These are phyloP conservation scores for Candida odintsovae DNA, from an alignment of 805 yeast species.

Conservation along the genomic window DNA sequence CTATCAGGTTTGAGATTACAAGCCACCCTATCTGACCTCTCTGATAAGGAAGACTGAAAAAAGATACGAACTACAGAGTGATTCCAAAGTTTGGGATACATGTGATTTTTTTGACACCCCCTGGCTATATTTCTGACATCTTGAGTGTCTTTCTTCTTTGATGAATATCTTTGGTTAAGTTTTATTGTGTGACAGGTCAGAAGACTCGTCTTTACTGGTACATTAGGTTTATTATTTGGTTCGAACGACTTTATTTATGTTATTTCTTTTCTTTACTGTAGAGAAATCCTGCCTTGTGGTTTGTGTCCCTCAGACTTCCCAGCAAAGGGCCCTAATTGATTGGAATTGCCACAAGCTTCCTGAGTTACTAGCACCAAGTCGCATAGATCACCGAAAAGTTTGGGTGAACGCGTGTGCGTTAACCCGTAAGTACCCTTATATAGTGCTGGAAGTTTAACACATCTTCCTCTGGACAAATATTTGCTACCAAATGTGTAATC, in stretches of 20 bases:
- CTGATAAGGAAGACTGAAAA: neutral
- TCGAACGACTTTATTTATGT: neutral
- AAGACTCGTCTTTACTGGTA: neutral
- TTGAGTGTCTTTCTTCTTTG: neutral
- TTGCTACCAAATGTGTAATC: too few relatives aligned
- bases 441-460: too few relatives aligned
- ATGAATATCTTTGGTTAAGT: neutral
- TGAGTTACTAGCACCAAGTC: too few relatives aligned
- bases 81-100: neutral
- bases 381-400: too few relatives aligned
- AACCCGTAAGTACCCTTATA: too few relatives aligned
- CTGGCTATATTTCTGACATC: neutral
- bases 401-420: too few relatives aligned
- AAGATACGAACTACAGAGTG: neutral
- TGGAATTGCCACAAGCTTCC: too few relatives aligned
- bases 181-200: neutral
- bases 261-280: neutral
- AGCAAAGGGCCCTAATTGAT: too few relatives aligned
- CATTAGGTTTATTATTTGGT: neutral
- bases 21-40: constrained; percentile 6
- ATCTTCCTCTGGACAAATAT: too few relatives aligned
- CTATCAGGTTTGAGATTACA: constrained; percentile 23
- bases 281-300: too few relatives aligned
- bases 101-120: neutral
- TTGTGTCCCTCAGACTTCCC: too few relatives aligned